Evolutionary conservation across 1,139 yeast genomes (phyloP).

Genomic region (Saccharomyces pastorianus): DNA sequence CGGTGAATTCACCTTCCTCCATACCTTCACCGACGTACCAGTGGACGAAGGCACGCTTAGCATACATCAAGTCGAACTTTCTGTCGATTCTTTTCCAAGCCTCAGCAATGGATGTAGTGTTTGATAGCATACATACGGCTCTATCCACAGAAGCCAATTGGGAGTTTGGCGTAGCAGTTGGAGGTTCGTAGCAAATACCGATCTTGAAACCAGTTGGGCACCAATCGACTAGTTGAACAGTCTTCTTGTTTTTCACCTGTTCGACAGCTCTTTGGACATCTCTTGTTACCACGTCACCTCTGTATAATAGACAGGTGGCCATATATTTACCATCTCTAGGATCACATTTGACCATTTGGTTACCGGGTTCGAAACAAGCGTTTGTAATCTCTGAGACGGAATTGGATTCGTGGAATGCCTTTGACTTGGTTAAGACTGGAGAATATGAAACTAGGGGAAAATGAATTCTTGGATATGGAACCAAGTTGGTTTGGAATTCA

Average conservation of each 20-base stretch:
- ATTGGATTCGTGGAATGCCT: conserved; percentile 86
- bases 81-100: conserved; percentile 97
- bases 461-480: conserved; percentile 98
- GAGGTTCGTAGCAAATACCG: conserved; percentile 97
- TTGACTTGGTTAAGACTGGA: conserved; percentile 84
- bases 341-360: conserved; percentile 98
- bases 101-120: conserved; percentile 96
- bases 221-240: conserved; percentile 98
- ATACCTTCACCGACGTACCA: conserved; percentile 98
- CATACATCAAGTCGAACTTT: conserved; percentile 95
- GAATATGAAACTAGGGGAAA: conserved; percentile 98
- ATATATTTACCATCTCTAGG: conserved; percentile 93
- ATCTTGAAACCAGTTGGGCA: conserved; percentile 99
- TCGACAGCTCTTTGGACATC: conserved; percentile 95
- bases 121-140: conserved; percentile 96
- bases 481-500: conserved; percentile 96
- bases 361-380: conserved; percentile 95
- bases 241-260: conserved; percentile 83
- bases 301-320: conserved; percentile 95
- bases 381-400: conserved; percentile 92
- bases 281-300: conserved; percentile 97
- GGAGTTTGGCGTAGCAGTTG: conserved; percentile 81
- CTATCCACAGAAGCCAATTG: conserved; percentile 89
- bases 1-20: conserved; percentile 91
- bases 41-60: conserved; percentile 97